phyloP scores from a whole-genome alignment of 495 filamentous ascomycete species.

The Penicillium goetzii region DNA sequence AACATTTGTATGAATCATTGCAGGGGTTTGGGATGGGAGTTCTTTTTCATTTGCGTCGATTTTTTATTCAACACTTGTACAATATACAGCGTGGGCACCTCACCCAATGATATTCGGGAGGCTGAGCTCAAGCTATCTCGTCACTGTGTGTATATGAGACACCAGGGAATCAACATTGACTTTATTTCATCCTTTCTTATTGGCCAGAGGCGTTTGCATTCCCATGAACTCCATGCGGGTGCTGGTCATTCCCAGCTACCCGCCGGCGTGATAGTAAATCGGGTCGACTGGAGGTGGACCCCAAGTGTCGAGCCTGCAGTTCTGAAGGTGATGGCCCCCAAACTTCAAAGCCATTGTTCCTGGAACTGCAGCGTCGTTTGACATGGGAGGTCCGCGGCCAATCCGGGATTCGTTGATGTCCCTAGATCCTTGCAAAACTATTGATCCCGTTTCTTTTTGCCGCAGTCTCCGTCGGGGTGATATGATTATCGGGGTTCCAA shows the following conservation, averaged over 20 bases:
- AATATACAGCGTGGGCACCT: constrained; percentile 24
- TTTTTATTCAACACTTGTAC: constrained; percentile 29
- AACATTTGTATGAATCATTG: constrained; percentile 37
- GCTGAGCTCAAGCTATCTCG: constrained; percentile 8
- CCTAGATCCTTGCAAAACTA: background rate
- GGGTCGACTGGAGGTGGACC: background rate
- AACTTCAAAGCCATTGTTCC: too few relatives aligned
- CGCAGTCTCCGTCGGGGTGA: background rate
- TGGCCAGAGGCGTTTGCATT: background rate
- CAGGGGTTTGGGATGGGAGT: constrained; percentile 41
- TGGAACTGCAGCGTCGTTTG: background rate
- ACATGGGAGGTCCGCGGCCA: background rate
- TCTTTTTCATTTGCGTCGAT: constrained; percentile 23
- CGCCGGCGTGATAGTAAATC: background rate
- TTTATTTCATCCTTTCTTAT: background rate
- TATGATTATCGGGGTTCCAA: too few relatives aligned
- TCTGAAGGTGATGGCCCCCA: background rate
- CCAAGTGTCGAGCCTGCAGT: background rate
- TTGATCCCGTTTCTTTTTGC: background rate
- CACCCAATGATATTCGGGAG: constrained; percentile 14
- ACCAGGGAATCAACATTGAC: constrained; percentile 3
- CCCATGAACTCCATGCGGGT: background rate
- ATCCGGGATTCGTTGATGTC: background rate
- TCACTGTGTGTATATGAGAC: constrained; percentile 6
- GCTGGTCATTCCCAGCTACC: background rate